A percentile compares a stretch with the other conserved stretches of the same genome.
phyloP scores from a whole-genome alignment of 108 stramenopile genomes.

The Fragilariopsis cylindrus region DNA sequence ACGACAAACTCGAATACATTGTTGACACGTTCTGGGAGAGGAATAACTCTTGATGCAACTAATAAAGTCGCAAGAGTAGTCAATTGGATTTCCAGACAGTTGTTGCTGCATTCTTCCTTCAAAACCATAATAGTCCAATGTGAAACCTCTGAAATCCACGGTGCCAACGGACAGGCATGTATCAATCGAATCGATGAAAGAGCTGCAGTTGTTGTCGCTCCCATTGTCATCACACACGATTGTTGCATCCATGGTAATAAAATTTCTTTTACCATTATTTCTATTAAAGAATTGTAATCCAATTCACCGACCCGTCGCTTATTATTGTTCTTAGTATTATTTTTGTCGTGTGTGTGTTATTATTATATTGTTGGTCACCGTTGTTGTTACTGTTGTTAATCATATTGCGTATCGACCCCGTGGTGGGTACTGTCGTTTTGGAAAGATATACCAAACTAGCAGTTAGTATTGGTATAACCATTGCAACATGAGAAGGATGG shows the following conservation, averaged over 20 bases:
- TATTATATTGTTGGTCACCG: conserved; percentile 40
- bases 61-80: conserved; percentile 48
- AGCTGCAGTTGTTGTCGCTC: conserved; percentile 27
- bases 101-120: conserved; percentile 36
- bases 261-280: conserved; percentile 48
- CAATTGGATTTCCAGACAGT: conserved; percentile 21
- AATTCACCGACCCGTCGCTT: conserved; percentile 40
- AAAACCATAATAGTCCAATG: conserved; percentile 44
- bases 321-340: neutral
- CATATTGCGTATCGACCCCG: conserved; percentile 22
- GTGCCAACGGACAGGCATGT: conserved; percentile 54
- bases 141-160: conserved; percentile 54
- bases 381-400: neutral
- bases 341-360: neutral
- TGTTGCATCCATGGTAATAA: conserved; percentile 48
- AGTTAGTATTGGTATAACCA: conserved; percentile 55
- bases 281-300: conserved; percentile 37
- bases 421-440: conserved; percentile 40
- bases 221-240: conserved; percentile 13
- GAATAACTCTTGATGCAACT: conserved; percentile 58
- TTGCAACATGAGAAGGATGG: conserved; percentile 29
- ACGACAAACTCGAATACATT: conserved; percentile 44
- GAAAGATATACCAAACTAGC: conserved; percentile 55
- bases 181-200: conserved; percentile 58
- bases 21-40: conserved; percentile 50